phyloP scores from a whole-genome alignment of 2,329 filamentous ascomycete genomes.

The Trichoderma koningiopsis region DNA sequence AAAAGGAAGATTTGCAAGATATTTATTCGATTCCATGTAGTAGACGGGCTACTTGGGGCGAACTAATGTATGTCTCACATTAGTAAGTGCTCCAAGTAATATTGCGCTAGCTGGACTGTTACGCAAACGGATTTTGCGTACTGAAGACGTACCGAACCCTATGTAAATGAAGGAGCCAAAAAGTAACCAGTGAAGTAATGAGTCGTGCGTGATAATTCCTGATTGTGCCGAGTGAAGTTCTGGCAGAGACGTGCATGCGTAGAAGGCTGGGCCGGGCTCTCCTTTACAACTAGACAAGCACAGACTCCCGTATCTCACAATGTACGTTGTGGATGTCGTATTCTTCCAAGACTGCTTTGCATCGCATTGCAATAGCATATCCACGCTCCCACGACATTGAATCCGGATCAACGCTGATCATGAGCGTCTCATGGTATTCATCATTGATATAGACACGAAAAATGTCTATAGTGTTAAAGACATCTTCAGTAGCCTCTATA shows the following conservation, averaged over 20 bases:
- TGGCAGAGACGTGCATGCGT: too few species aligned
- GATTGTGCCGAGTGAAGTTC: too few species aligned
- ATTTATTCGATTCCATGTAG: neutral
- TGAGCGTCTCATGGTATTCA: neutral
- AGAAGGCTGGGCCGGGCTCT: too few species aligned
- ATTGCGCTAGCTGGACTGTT: neutral
- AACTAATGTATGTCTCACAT: constrained; percentile 18
- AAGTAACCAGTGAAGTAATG: too few species aligned
- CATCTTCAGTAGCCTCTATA: neutral
- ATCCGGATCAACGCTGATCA: neutral
- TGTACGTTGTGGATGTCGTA: neutral
- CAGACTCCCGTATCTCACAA: constrained; percentile 14
- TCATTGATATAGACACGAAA: neutral
- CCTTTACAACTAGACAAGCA: neutral
- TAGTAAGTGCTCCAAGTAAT: neutral
- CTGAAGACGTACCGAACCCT: neutral
- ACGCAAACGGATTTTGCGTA: neutral
- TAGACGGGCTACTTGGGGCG: neutral
- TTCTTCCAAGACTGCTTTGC: neutral
- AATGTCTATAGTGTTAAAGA: neutral
- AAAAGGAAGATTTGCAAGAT: neutral
- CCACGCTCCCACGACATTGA: neutral
- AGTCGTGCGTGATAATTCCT: too few species aligned
- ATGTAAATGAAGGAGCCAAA: neutral
- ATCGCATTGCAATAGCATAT: neutral